Evolutionary conservation across 1,284 basidiomycete genomes (phyloP).

Genomic region (Cutaneotrichosporon sp.): DNA sequence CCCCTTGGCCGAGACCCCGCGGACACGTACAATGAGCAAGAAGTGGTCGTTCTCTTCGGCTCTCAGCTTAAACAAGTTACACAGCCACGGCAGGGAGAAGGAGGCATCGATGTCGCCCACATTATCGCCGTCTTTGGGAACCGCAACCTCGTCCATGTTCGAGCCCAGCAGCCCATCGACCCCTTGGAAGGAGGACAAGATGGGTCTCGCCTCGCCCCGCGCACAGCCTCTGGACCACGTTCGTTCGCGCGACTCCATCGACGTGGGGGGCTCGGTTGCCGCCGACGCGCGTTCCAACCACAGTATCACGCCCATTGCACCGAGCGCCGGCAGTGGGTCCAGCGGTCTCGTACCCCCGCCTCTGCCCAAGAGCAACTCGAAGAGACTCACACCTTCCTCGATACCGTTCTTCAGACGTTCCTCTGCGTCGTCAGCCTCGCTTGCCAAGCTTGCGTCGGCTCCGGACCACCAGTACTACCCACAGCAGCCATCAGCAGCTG

Average conservation of each 20-base stretch:
- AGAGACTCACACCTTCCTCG: conserved; percentile 83
- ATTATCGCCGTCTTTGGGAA: background rate
- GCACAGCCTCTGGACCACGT: conserved; percentile 14
- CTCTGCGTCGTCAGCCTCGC: conserved; percentile 70
- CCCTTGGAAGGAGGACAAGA: conserved; percentile 19
- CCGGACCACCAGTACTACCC: conserved; percentile 9
- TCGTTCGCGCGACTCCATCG: conserved; percentile 21
- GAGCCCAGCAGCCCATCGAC: conserved; percentile 6
- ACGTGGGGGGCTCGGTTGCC: conserved; percentile 6
- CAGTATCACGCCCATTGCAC: conserved; percentile 30
- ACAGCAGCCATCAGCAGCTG: background rate
- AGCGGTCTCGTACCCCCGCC: conserved; percentile 18
- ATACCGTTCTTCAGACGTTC: conserved; percentile 95
- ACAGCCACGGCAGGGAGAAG: conserved; percentile 32
- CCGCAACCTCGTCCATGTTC: conserved; percentile 2
- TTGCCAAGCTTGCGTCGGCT: conserved; percentile 26
- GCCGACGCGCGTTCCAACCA: conserved; percentile 27
- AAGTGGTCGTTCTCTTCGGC: conserved; percentile 96
- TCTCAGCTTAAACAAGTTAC: conserved; percentile 70
- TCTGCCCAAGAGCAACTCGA: conserved; percentile 32
- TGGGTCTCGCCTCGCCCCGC: conserved; percentile 30
- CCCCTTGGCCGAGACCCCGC: conserved; percentile 12
- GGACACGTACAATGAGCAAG: conserved; percentile 61
- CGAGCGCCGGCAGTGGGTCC: conserved; percentile 1
- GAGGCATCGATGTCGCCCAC: conserved; percentile 9